Evolutionary conservation across 1,139 yeast genomes (phyloP).

Genomic region (Pichia sp.): DNA sequence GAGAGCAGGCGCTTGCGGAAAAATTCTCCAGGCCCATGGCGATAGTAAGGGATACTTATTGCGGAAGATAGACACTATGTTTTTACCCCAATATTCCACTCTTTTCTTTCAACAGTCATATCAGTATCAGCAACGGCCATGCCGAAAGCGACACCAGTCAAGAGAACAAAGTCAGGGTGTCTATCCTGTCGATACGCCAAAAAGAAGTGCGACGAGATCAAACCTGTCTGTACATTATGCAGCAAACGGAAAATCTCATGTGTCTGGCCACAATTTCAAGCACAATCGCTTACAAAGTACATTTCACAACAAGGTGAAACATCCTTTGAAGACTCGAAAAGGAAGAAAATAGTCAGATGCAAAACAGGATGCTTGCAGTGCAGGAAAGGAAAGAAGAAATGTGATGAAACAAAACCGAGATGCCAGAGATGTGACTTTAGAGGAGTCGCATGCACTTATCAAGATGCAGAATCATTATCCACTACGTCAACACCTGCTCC

Average conservation of each 20-base stretch:
- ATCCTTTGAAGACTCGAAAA: not conserved
- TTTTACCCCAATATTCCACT: too few relatives aligned
- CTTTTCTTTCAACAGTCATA: too few relatives aligned
- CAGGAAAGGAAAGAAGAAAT: constrained; percentile 5
- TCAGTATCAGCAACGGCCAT: too few relatives aligned
- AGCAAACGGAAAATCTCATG: not conserved
- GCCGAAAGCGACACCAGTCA: not conserved
- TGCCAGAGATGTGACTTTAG: constrained; percentile 2
- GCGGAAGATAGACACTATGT: too few relatives aligned
- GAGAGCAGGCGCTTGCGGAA: too few relatives aligned
- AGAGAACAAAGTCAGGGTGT: constrained; percentile 8
- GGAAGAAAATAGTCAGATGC: not conserved
- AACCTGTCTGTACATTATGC: constrained; percentile 4
- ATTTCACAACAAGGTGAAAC: not conserved
- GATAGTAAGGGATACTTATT: too few relatives aligned
- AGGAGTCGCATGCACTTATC: constrained; percentile 1
- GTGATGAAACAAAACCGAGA: constrained; percentile 7
- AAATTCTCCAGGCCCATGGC: too few relatives aligned
- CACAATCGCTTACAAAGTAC: constrained; percentile 5
- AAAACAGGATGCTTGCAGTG: constrained; percentile 8
- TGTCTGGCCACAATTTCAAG: constrained; percentile 4
- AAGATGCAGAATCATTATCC: not conserved
- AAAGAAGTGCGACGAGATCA: constrained; percentile 8
- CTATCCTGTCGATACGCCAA: constrained; percentile 3
- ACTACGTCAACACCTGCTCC: not conserved